Evolutionary conservation across 176 grass and related monocot species (phyloP).

Genomic region (Ampelocalamus luodianensis): DNA sequence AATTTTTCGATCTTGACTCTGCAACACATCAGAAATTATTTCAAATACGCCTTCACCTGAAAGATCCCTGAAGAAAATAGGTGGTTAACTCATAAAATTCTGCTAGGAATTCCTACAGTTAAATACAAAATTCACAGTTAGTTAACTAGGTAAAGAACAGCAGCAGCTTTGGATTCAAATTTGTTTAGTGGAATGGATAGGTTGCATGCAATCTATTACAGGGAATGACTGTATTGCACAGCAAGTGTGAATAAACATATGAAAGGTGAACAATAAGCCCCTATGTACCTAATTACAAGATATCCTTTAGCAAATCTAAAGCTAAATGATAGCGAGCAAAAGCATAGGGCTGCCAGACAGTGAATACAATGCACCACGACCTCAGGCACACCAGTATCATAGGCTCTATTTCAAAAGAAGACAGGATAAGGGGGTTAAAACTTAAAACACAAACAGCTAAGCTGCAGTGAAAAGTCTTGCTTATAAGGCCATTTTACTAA

Average conservation of each 20-base stretch:
- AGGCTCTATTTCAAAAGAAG: conserved; percentile 34
- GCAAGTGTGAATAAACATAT: conserved; percentile 18
- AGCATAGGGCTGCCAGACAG: conserved; percentile 41
- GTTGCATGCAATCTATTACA: conserved; percentile 36
- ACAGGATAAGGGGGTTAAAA: conserved; percentile 39
- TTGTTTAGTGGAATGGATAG: background rate
- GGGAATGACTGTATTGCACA: conserved; percentile 14
- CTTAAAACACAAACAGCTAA: conserved; percentile 28
- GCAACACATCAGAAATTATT: conserved; percentile 83
- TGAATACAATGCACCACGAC: conserved; percentile 43
- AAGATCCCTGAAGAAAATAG: conserved; percentile 80
- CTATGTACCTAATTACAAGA: conserved; percentile 50
- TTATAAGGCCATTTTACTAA: conserved; percentile 17
- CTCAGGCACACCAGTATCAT: conserved; percentile 37
- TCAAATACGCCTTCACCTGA: conserved; percentile 95
- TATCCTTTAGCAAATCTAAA: conserved; percentile 52
- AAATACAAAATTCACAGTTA: conserved; percentile 38
- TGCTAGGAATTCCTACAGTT: background rate
- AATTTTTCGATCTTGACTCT: conserved; percentile 87
- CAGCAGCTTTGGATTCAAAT: conserved; percentile 30
- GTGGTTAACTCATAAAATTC: conserved; percentile 23
- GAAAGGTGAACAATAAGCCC: conserved; percentile 37
- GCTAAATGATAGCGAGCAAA: conserved; percentile 44
- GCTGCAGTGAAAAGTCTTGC: conserved; percentile 9
- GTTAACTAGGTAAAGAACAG: conserved; percentile 15